phyloP scores from a whole-genome alignment of 257 asterid species.

The Penstemon barbatus region DNA sequence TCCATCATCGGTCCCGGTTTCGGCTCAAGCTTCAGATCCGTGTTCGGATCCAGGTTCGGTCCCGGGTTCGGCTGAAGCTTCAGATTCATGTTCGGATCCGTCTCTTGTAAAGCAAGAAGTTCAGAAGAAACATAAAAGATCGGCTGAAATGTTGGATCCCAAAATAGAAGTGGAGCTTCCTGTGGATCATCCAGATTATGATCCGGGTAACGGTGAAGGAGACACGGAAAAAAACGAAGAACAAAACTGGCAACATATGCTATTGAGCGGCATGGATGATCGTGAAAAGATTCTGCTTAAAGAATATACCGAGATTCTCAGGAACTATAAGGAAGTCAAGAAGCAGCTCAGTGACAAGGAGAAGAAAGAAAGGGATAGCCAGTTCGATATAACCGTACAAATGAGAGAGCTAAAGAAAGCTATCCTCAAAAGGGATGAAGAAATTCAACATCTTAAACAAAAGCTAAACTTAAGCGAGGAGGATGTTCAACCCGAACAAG shows the following conservation, averaged over 20 bases:
- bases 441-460: conserved; percentile 52
- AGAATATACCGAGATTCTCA: conserved; percentile 70
- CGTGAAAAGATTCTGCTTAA: conserved; percentile 64
- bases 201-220: conserved; percentile 21
- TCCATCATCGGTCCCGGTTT: no score
- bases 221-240: conserved; percentile 40
- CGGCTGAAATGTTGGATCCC: conserved; percentile 33
- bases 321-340: conserved; percentile 82
- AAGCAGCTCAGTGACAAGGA: conserved; percentile 60
- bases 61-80: no score
- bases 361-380: conserved; percentile 60
- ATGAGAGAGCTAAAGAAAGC: conserved; percentile 61
- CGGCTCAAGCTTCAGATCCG: no score
- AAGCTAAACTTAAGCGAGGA: conserved; percentile 30
- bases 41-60: no score
- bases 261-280: conserved; percentile 71
- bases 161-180: conserved; percentile 24
- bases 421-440: conserved; percentile 64
- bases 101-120: conserved; percentile 23
- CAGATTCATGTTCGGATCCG: conserved; percentile 6
- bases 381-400: conserved; percentile 64
- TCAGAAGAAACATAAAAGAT: conserved; percentile 21
- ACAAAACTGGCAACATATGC: conserved; percentile 71
- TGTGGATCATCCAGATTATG: conserved; percentile 21
- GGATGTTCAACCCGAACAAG: conserved; percentile 32